Conservation (phyloP, 2,329 filamentous ascomycete species). For the Aureobasidium sp. region DNA sequence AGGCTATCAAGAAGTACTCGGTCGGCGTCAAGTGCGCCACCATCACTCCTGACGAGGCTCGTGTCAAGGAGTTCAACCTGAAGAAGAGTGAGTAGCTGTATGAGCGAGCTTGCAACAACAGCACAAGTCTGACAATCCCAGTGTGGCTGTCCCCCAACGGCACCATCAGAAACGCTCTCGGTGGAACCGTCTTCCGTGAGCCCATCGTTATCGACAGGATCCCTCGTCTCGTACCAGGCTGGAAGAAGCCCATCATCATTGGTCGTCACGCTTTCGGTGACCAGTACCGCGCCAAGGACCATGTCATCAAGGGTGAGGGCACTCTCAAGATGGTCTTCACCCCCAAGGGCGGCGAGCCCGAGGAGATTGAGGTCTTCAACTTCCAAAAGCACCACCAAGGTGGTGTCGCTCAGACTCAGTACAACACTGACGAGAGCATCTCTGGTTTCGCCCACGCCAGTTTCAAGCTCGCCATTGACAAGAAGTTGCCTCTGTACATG, state of each 20-base stretch:
- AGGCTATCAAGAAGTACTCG: constrained; percentile 98
- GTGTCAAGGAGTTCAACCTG: constrained; percentile 95
- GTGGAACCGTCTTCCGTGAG: constrained; percentile 97
- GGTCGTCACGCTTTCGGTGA: constrained; percentile 97
- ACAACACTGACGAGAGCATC: constrained; percentile 97
- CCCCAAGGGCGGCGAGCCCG: constrained; percentile 66
- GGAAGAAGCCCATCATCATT: constrained; percentile 99
- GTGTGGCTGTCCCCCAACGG: constrained; percentile 99
- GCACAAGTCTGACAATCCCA: constrained; percentile 26
- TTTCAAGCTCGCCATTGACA: constrained; percentile 88
- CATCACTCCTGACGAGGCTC: constrained; percentile 94
- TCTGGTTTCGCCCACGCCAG: constrained; percentile 88
- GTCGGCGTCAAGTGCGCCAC: constrained; percentile 99
- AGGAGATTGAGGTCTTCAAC: constrained; percentile 83
- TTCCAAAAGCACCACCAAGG: constrained; percentile 66
- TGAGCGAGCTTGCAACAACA: neutral
- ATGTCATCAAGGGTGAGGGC: constrained; percentile 70
- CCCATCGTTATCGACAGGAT: constrained; percentile 94
- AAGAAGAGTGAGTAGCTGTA: constrained; percentile 70
- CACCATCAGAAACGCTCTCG: constrained; percentile 63
- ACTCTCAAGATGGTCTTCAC: constrained; percentile 95
- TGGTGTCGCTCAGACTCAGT: constrained; percentile 88
- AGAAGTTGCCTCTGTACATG: constrained; percentile 94
- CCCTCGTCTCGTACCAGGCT: constrained; percentile 87
- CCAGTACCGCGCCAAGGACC: constrained; percentile 96